Evolutionary conservation across 2,329 filamentous ascomycete genomes (phyloP), one percentile per base, ranked within the genome.

Genomic region (Fusarium nygamai): DNA sequence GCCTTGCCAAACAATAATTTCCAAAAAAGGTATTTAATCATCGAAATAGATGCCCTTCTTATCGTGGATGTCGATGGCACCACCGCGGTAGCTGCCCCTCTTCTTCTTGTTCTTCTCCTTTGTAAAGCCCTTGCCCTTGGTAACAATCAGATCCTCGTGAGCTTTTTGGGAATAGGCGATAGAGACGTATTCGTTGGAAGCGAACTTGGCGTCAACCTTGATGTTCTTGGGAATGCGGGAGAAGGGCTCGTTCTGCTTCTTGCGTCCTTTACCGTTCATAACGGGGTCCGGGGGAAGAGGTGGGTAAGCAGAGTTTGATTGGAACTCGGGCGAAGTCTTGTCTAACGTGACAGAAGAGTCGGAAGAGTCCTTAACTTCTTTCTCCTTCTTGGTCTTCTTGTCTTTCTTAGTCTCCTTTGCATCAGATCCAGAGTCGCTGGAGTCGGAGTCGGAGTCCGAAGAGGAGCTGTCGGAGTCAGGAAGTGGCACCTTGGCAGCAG

Each of bases 71-170:
- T 99, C 95, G 79, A 99, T 97, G 60, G 89, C 84, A 12, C 96
- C 96, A 50, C 96, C 96, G 54, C 93, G 91, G 88, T 98, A 99
- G 75, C 92, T 94, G 58, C 96, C 96, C 78, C 91, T 89, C 88
- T 95, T 95, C 89, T 95, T 96, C 88, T 99, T 99, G 86, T 99
- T 99, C 91, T 99, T 99, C 87, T 98, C 96, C 88, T 99, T 99
- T 69, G 96, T 98, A 85, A 99, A 99, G 8, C 94, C 95, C 86
- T 98, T 98, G 79, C 96, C 96, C 82, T 93, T 94, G 38, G 96
- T 98, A 44, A 98, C 90, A 56, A 95, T 94, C 72, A 99, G 86
- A 81, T 98, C 95, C 76, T 94, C 90, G 80, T 95, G 94, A 14
- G 97, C 97, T 77, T 91, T 91, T 78, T 96, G 92, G 31, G 95